These are phyloP conservation scores for Yamadazyma akitaensis DNA, from an alignment of 805 yeast species.

Conservation along the genomic window DNA sequence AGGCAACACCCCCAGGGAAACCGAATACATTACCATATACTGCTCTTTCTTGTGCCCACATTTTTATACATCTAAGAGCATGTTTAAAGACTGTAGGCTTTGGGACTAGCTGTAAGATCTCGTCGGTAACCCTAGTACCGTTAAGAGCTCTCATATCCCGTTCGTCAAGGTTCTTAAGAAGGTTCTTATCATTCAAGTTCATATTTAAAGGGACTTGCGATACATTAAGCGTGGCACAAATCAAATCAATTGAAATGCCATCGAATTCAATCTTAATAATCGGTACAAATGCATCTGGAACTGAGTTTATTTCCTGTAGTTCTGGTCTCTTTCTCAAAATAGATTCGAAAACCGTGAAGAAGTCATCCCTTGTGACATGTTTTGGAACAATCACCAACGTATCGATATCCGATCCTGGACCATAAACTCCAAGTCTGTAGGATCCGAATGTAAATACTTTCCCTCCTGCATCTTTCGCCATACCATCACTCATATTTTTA, in stretches of 20 bases:
- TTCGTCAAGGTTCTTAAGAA: conserved; percentile 85
- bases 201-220: conserved; percentile 77
- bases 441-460: conserved; percentile 96
- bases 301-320: conserved; percentile 85
- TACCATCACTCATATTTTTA: conserved; percentile 93
- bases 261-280: conserved; percentile 83
- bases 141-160: conserved; percentile 85
- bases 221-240: conserved; percentile 78
- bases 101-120: conserved; percentile 84
- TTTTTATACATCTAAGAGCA: conserved; percentile 85
- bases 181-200: conserved; percentile 78
- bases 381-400: conserved; percentile 96
- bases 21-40: conserved; percentile 94
- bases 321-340: conserved; percentile 73
- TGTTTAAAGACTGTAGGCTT: conserved; percentile 90
- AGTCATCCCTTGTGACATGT: conserved; percentile 87
- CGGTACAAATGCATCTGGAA: conserved; percentile 98
- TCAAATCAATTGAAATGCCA: conserved; percentile 91
- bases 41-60: conserved; percentile 96
- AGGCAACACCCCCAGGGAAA: conserved; percentile 99
- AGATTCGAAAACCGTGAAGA: conserved; percentile 75
- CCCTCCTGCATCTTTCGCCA: conserved; percentile 97
- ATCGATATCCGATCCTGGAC: conserved; percentile 98
- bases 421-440: conserved; percentile 91
- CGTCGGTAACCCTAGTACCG: conserved; percentile 97